phyloP scores from a whole-genome alignment of 352 stramenopile species.

The Aphanomyces astaci region DNA sequence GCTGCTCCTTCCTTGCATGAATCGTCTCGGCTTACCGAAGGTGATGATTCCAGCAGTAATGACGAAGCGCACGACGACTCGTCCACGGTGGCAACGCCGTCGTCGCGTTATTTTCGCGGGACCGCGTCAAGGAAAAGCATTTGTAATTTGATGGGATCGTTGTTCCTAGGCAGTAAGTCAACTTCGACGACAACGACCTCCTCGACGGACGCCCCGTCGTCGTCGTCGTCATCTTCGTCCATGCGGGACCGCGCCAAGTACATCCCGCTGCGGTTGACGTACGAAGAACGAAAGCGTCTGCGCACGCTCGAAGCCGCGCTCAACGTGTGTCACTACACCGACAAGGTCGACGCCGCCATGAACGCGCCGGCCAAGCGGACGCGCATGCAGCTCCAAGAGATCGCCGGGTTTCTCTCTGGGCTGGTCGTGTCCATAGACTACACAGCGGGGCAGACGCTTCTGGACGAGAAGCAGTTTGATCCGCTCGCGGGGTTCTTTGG shows the following conservation, averaged over 20 bases:
- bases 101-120: conserved; percentile 29
- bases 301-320: conserved; percentile 91
- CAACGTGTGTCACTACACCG: conserved; percentile 90
- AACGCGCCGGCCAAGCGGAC: conserved; percentile 62
- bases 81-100: conserved; percentile 27
- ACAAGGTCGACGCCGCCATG: conserved; percentile 78
- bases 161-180: conserved; percentile 40
- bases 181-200: not conserved
- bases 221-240: not conserved
- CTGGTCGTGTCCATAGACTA: conserved; percentile 89
- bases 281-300: conserved; percentile 92
- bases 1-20: conserved; percentile 26
- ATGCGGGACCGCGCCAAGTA: conserved; percentile 91
- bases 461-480: conserved; percentile 86
- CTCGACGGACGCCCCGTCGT: not conserved
- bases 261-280: conserved; percentile 93
- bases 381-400: conserved; percentile 86
- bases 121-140: conserved; percentile 51
- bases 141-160: conserved; percentile 81
- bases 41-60: conserved; percentile 30
- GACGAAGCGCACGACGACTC: conserved; percentile 27
- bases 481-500: conserved; percentile 86
- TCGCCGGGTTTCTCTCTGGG: conserved; percentile 85
- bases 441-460: conserved; percentile 68
- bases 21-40: conserved; percentile 33